Evolutionary conservation across 768 basidiomycete genomes (phyloP), one percentile per base, ranked within the genome.

Genomic region (Boletus vinaceobasis): DNA sequence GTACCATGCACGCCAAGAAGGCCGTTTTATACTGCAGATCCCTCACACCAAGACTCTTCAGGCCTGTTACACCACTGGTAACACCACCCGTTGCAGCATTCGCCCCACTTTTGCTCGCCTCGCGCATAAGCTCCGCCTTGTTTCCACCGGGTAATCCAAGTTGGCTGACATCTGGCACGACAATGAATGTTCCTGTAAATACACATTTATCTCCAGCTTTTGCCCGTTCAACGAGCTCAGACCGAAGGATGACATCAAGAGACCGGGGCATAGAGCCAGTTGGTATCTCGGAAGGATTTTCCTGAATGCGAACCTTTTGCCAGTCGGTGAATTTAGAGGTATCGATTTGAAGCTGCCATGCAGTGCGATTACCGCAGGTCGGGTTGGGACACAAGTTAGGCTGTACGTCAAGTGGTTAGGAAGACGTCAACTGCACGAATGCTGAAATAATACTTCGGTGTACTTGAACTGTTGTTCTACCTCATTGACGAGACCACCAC

Each of bases 401-500:
- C 93, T 98, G 32, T 11, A 46, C 6, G 23, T 33, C 48, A 27
- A 45, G 44, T 36, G 14, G 7, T 55, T 42, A 58, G 21, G 13
- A 40, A 29, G 47, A 39, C 23, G 60, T 72, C 32, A 4, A 26
- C 21, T 15, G 21, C 11, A 13, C 8, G 4, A 19, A 51, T 2
- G 13, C 31, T 1, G 47, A 38, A 19, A 49, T 66, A 13, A 47
- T 60, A 94, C 94, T 78, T 98, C 97, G 19, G 97, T 99, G 69
- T 98, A 98, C 69, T 98, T 99, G 82, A 99, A 99, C 68, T 99
- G 97, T 68, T 99, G 97, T 68, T 99, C 97, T 45, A 99, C 86
- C 65, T 98, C 96, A 51, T 88, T 83, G 26, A 98, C 87, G 11
- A 88, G 76, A 31, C 89, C 91, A 43, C 83, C 81, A 66, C 97